phyloP scores from a whole-genome alignment of 1,284 basidiomycete genomes.

The Moniliophthora roreri region DNA sequence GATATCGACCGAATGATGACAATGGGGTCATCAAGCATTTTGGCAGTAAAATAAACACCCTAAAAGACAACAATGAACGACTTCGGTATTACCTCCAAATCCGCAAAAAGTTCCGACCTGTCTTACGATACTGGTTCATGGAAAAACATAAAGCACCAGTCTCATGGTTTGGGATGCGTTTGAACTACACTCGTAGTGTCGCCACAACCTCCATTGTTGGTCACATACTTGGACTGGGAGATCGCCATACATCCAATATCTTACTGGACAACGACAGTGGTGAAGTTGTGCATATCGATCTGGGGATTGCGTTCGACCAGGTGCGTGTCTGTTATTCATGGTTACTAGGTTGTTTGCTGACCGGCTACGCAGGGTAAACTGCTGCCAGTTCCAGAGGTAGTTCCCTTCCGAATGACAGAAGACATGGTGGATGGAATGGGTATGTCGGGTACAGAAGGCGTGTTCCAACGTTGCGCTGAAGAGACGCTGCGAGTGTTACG shows the following conservation, averaged over 20 bases:
- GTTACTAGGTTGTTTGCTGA: slow-evolving; percentile 4
- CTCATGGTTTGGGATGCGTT: slow-evolving; percentile 91
- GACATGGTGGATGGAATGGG: slow-evolving; percentile 97
- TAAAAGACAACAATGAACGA: slow-evolving; percentile 33
- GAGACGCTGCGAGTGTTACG: slow-evolving; percentile 91
- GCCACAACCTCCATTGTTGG: slow-evolving; percentile 95
- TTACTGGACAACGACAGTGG: slow-evolving; percentile 83
- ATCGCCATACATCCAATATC: slow-evolving; percentile 93
- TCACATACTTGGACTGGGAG: slow-evolving; percentile 90
- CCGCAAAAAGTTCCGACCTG: slow-evolving; percentile 69
- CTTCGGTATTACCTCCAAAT: slow-evolving; percentile 52
- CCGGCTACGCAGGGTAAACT: slow-evolving; percentile 66
- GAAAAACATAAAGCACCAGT: slow-evolving; percentile 87
- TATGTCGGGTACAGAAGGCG: slow-evolving; percentile 86
- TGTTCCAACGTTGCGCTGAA: slow-evolving; percentile 93
- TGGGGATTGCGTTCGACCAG: slow-evolving; percentile 97
- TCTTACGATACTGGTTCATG: slow-evolving; percentile 94
- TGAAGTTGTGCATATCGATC: slow-evolving; percentile 92
- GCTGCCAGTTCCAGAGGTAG: slow-evolving; percentile 81
- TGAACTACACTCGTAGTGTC: slow-evolving; percentile 89
- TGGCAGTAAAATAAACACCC: slow-evolving; percentile 27
- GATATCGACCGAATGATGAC: slow-evolving; percentile 37
- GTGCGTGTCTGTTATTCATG: slow-evolving; percentile 37
- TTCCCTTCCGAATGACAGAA: slow-evolving; percentile 93
- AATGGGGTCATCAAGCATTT: slow-evolving; percentile 6